phyloP scores from a whole-genome alignment of 2,329 filamentous ascomycete genomes.

The Botrytis cinerea region DNA sequence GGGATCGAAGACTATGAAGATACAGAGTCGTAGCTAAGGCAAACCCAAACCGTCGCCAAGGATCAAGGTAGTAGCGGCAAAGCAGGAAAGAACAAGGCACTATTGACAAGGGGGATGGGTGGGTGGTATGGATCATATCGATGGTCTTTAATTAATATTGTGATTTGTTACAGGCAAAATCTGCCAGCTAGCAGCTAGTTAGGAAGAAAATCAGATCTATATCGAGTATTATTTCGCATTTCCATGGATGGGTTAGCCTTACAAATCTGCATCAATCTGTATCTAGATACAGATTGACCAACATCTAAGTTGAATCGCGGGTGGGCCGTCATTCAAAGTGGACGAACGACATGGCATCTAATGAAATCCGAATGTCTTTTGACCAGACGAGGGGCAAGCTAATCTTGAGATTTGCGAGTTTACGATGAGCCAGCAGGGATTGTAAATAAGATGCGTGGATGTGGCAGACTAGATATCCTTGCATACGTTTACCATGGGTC shows the following conservation, averaged over 20 bases:
- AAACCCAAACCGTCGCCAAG: constrained; percentile 13
- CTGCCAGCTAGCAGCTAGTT: background rate
- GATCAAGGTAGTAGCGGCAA: constrained; percentile 13
- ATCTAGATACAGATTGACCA: constrained; percentile 7
- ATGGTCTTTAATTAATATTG: background rate
- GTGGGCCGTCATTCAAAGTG: constrained; percentile 16
- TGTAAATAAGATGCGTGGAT: constrained; percentile 19
- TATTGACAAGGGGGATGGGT: background rate
- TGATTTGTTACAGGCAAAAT: background rate
- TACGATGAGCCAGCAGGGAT: constrained; percentile 21
- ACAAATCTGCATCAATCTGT: constrained; percentile 3
- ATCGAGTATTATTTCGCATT: background rate
- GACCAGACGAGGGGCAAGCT: constrained; percentile 18
- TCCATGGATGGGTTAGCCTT: background rate
- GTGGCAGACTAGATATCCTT: constrained; percentile 14
- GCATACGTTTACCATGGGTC: constrained; percentile 15
- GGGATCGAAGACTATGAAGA: background rate
- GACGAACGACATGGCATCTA: constrained; percentile 10
- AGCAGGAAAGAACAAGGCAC: constrained; percentile 1
- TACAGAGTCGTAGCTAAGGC: constrained; percentile 14
- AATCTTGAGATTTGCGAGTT: constrained; percentile 25
- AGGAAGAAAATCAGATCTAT: background rate
- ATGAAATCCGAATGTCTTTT: constrained; percentile 1
- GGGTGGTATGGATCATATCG: background rate
- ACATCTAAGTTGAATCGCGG: constrained; percentile 13